Evolutionary conservation across 192 early-diverging fungal genomes (phyloP).

Genomic region (Entomortierella parvispora): DNA sequence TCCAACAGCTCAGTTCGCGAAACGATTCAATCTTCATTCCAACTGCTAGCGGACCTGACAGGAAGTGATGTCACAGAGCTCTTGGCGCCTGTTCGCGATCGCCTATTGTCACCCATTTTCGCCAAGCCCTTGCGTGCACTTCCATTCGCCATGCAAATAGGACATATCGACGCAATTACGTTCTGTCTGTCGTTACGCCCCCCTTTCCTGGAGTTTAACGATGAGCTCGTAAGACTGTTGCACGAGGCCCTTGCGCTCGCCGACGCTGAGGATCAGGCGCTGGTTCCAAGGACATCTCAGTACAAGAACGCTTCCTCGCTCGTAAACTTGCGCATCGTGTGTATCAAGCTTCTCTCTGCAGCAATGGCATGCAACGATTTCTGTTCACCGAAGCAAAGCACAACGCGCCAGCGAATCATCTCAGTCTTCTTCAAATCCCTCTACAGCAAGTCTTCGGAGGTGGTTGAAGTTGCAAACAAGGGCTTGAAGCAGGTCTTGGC

Average conservation of each 20-base stretch:
- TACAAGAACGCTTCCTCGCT: constrained; percentile 85
- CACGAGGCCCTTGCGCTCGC: constrained; percentile 93
- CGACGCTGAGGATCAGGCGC: constrained; percentile 97
- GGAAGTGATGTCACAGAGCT: constrained; percentile 85
- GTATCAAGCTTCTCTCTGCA: constrained; percentile 94
- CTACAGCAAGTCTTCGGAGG: constrained; percentile 93
- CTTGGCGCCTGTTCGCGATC: constrained; percentile 83
- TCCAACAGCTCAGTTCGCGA: constrained; percentile 89
- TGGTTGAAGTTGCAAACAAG: constrained; percentile 94
- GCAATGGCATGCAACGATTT: constrained; percentile 94
- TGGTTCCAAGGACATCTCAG: constrained; percentile 84
- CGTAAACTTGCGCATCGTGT: constrained; percentile 92
- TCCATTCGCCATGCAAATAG: constrained; percentile 97
- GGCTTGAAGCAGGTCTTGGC: constrained; percentile 85
- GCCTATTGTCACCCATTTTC: constrained; percentile 92
- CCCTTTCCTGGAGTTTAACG: constrained; percentile 89
- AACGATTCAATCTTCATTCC: constrained; percentile 84
- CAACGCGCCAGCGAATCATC: constrained; percentile 89
- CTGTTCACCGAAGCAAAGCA: constrained; percentile 73
- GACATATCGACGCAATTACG: constrained; percentile 98
- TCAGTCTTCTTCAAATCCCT: constrained; percentile 99
- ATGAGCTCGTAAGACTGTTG: constrained; percentile 89
- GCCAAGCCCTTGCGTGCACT: constrained; percentile 95
- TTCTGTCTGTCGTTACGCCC: constrained; percentile 92
- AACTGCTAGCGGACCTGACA: constrained; percentile 83